Evolutionary conservation across 495 filamentous ascomycete genomes (phyloP).

Genomic region (Xylaria longipes): DNA sequence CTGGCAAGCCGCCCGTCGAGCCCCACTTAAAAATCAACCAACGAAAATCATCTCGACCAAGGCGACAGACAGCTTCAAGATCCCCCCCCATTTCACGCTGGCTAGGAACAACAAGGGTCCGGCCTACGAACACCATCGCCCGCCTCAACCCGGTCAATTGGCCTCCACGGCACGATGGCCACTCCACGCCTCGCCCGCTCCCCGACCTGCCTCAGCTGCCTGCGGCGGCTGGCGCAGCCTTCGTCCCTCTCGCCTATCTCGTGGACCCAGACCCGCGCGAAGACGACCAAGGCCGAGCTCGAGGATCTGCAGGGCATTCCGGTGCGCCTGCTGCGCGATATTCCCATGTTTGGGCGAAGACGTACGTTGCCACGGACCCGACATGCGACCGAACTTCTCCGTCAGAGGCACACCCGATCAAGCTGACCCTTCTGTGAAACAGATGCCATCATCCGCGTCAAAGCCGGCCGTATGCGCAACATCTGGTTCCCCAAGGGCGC

Average conservation of each 20-base stretch:
- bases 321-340: slow-evolving; percentile 65
- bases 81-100: not conserved
- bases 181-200: slow-evolving; percentile 31
- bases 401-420: not conserved
- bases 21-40: slow-evolving; percentile 26
- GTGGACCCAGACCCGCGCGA: slow-evolving; percentile 55
- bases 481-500: slow-evolving; percentile 50
- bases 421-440: slow-evolving; percentile 3
- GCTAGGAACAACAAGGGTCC: not conserved
- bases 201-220: slow-evolving; percentile 38
- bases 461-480: slow-evolving; percentile 57
- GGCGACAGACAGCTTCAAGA: not conserved
- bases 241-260: slow-evolving; percentile 16
- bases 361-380: slow-evolving; percentile 45
- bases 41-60: slow-evolving; percentile 20
- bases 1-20: not conserved
- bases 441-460: slow-evolving; percentile 54
- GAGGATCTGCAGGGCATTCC: slow-evolving; percentile 54
- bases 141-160: slow-evolving; percentile 7
- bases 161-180: slow-evolving; percentile 30
- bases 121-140: not conserved
- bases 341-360: slow-evolving; percentile 64
- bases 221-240: slow-evolving; percentile 36
- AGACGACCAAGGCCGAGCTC: slow-evolving; percentile 53
- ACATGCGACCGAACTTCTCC: not conserved